Evolutionary conservation across 495 filamentous ascomycete species (phyloP).

Genomic region (Penicillium tannophilum): DNA sequence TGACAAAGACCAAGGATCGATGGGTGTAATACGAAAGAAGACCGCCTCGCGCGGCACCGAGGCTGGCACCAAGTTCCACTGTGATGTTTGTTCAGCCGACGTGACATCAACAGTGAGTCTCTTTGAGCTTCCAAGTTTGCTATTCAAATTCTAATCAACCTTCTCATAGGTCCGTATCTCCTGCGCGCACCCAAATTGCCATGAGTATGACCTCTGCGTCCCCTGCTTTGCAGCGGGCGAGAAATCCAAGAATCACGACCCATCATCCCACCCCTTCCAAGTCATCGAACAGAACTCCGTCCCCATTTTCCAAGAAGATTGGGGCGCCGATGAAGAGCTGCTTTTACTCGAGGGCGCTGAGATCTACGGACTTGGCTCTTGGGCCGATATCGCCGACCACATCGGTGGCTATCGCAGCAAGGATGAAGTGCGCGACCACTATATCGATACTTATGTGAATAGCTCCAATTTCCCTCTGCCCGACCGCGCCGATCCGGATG

Average conservation of each 20-base stretch:
- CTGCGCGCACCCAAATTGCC: constrained; percentile 79
- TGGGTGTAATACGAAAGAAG: constrained; percentile 98
- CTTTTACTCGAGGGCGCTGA: constrained; percentile 94
- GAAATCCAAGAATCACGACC: constrained; percentile 78
- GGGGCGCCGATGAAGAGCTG: constrained; percentile 97
- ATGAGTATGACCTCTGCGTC: constrained; percentile 96
- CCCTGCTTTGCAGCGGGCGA: constrained; percentile 85
- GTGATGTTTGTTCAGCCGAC: constrained; percentile 92
- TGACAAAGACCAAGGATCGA: constrained; percentile 50
- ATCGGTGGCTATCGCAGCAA: constrained; percentile 93
- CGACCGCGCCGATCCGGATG: constrained; percentile 75
- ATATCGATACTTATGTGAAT: constrained; percentile 83
- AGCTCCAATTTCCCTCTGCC: constrained; percentile 84
- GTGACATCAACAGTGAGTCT: constrained; percentile 86
- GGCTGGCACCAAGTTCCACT: constrained; percentile 91
- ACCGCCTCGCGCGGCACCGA: constrained; percentile 85
- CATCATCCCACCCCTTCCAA: constrained; percentile 78
- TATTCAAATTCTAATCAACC: constrained; percentile 7
- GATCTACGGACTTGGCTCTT: constrained; percentile 94
- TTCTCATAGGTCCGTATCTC: constrained; percentile 80
- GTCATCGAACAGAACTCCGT: constrained; percentile 99
- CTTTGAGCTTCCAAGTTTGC: not conserved
- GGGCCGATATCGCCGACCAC: constrained; percentile 97
- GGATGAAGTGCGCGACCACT: constrained; percentile 93
- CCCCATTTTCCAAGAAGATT: constrained; percentile 91